phyloP scores from a whole-genome alignment of 306 rosid genomes.

The Lablab purpureus region DNA sequence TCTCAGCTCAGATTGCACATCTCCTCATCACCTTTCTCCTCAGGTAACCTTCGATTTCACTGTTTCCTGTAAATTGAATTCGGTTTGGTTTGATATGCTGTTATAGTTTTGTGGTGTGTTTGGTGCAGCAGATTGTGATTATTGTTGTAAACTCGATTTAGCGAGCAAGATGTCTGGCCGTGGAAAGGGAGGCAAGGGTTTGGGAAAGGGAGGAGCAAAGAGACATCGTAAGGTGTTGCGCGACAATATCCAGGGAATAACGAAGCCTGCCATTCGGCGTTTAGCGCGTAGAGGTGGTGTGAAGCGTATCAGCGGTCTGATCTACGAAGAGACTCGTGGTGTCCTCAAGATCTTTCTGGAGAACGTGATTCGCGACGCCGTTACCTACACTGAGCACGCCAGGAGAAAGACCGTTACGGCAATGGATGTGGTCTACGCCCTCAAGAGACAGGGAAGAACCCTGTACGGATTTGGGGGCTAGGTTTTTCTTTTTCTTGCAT shows the following conservation, averaged over 20 bases:
- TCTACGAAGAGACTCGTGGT: conserved; percentile 78
- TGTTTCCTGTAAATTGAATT: neutral
- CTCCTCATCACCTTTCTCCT: neutral
- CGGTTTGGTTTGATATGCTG: neutral
- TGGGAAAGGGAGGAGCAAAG: conserved; percentile 86
- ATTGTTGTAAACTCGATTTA: neutral
- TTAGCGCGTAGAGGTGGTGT: conserved; percentile 80
- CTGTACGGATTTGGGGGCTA: conserved; percentile 82
- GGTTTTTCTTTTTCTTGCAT: neutral
- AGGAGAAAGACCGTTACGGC: conserved; percentile 81
- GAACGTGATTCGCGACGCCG: conserved; percentile 80
- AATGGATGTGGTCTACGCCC: conserved; percentile 75
- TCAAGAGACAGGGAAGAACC: conserved; percentile 81
- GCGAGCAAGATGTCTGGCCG: conserved; percentile 64
- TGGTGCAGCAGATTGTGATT: neutral
- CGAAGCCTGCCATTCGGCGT: conserved; percentile 78
- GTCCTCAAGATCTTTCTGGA: conserved; percentile 76
- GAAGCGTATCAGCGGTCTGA: conserved; percentile 76
- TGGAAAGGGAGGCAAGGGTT: conserved; percentile 85
- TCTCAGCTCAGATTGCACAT: neutral
- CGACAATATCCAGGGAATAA: conserved; percentile 76
- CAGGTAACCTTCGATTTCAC: neutral
- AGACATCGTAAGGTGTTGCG: conserved; percentile 75
- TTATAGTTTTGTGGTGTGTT: too few relatives aligned
- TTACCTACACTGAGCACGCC: conserved; percentile 78